Percentiles rank a stretch among this genome's conserved stretches.
These are phyloP conservation scores for Aristolochia contorta DNA, from an alignment of 164 flowering plant species.

Conservation along the genomic window DNA sequence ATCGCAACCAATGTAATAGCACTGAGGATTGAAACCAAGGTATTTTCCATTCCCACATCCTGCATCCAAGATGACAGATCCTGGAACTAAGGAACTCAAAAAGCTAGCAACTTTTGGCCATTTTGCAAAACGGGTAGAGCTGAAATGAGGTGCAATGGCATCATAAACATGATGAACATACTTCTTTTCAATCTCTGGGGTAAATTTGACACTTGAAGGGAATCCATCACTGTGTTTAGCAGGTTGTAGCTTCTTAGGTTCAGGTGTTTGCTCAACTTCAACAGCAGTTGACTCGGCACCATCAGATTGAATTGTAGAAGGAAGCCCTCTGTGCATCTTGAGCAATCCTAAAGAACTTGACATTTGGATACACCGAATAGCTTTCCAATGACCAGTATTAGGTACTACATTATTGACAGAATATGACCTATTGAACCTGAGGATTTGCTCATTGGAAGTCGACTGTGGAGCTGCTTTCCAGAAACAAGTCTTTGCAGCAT, in stretches of 20 bases:
- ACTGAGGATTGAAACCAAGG: slow-evolving; percentile 63
- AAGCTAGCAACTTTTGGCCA: slow-evolving; percentile 92
- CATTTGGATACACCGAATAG: slow-evolving; percentile 13
- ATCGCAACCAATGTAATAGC: slow-evolving; percentile 83
- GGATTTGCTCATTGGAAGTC: neutral
- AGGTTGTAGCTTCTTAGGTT: slow-evolving; percentile 9
- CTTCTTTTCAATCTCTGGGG: slow-evolving; percentile 90
- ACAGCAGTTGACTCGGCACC: slow-evolving; percentile 13
- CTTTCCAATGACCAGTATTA: slow-evolving; percentile 8
- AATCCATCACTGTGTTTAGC: slow-evolving; percentile 5
- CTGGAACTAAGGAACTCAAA: slow-evolving; percentile 48
- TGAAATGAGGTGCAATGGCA: slow-evolving; percentile 97
- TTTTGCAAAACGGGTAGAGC: slow-evolving; percentile 88
- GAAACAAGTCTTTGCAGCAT: no score
- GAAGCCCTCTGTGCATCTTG: neutral
- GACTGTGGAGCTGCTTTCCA: no score
- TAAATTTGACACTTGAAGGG: slow-evolving; percentile 34
- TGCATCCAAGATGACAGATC: slow-evolving; percentile 75
- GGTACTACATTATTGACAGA: neutral
- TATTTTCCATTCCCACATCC: slow-evolving; percentile 99
- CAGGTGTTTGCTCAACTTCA: slow-evolving; percentile 17
- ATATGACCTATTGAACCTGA: neutral
- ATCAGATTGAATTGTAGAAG: slow-evolving; percentile 15
- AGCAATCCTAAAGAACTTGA: slow-evolving; percentile 5
- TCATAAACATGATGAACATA: slow-evolving; percentile 94